phyloP scores from a whole-genome alignment of 1,139 yeast genomes.

The Spathaspora jeffriesii region DNA sequence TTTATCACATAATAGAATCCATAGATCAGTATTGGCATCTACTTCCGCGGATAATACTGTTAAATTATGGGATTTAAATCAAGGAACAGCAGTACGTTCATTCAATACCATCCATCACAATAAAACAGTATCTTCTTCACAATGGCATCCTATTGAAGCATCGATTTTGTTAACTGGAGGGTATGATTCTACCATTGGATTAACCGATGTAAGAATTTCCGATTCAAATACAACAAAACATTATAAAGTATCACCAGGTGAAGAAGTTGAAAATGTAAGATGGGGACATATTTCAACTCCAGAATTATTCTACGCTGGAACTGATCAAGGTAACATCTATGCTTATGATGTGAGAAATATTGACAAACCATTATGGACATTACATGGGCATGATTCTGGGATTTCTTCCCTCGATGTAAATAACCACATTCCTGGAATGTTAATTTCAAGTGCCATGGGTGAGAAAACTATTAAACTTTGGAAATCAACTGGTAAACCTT shows the following conservation, averaged over 20 bases:
- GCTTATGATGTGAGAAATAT: conserved; percentile 82
- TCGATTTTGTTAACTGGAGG: conserved; percentile 90
- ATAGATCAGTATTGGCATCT: conserved; percentile 86
- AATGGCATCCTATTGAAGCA: conserved; percentile 82
- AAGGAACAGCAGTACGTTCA: conserved; percentile 74
- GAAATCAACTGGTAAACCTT: conserved; percentile 73
- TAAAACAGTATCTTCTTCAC: conserved; percentile 82
- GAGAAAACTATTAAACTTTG: conserved; percentile 87
- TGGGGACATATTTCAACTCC: conserved; percentile 62
- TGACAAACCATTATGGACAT: conserved; percentile 82
- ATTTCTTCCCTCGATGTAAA: conserved; percentile 81
- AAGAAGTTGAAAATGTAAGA: conserved; percentile 81
- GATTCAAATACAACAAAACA: conserved; percentile 62
- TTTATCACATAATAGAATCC: conserved; percentile 76
- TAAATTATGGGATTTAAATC: conserved; percentile 90
- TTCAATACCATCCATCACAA: conserved; percentile 57
- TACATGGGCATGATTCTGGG: conserved; percentile 97
- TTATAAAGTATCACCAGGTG: conserved; percentile 61
- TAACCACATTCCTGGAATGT: conserved; percentile 65
- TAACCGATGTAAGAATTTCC: conserved; percentile 84
- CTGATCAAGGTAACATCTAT: conserved; percentile 89
- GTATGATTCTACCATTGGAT: conserved; percentile 78
- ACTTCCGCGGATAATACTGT: conserved; percentile 96
- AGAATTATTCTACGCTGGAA: conserved; percentile 79
- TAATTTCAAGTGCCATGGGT: conserved; percentile 89